Base-by-base conservation (phyloP, 345 rosid species). In the Cochlearia excelsa region DNA sequence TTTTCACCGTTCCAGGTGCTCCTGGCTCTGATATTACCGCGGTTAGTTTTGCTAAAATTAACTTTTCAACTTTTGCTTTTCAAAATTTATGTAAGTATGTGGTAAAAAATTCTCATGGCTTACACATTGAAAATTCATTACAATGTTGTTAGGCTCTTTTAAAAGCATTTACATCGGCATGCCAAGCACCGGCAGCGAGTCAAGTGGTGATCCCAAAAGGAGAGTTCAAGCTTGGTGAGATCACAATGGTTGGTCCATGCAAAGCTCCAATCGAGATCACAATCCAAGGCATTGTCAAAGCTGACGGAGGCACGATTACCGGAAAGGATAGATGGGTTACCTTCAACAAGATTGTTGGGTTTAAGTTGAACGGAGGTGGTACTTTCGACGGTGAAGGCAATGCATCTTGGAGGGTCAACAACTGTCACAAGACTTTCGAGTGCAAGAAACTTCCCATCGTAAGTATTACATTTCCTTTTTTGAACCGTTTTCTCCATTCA, bases 361-460 rank as follows among this genome's bases (percentile, higher is more conserved):
- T 16, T 16, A 8, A 42, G 46, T 39, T 72, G 58, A 66, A 31
- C 37, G 76, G 76, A 33, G 64, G 68, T 47, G 76, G 76, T 47
- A 11, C 29, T 35, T 66, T 72, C 26, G 72, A 72, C 47, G 76
- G 76, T 46, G 63, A 66, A 61, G 76, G 76, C 10, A 58, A 51
- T 37, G 58, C 63, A 31, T 63, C 76, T 59, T 72, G 76, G 76
- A 59, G 56, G 7, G 46, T 30, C 53, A 72, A 72, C 11, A 57
- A 72, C 56, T 72, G 72, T 30, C 68, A 72, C 71, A 54, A 71
- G 62, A 59, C 65, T 23, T 52, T 27, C 8, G 3, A 53, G 4
- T 71, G 75, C 75, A 57, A 70, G 59, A 63, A 63, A 23, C 69
- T 70, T 42, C 74, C 74, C 57, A 70, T 70, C 54, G 71, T 71